Evolutionary conservation across 768 basidiomycete genomes (phyloP), one percentile per base, ranked within the genome.

Genomic region (Leccinum rimulosum): DNA sequence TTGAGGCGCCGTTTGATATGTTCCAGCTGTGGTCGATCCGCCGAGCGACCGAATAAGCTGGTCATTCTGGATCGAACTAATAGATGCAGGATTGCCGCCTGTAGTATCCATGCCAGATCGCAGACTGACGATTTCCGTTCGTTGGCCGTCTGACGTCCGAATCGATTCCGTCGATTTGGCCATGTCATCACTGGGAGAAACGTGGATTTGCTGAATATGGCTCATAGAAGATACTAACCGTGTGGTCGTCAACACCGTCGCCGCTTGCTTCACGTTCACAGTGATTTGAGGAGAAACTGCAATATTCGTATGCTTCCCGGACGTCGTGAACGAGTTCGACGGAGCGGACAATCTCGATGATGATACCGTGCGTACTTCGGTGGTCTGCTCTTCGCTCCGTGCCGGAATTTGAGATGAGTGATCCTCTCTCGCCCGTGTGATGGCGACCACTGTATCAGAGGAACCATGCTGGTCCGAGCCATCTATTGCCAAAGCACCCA

Each of bases 221-320:
- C 19, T 2, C 6, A 50, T 11, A 25, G 33, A 50, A 19, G 9
- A 25, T 1, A 11, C 54, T 59, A 14, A 67, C 63, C 25, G 52
- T 6, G 30, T 31, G 2, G 3, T 27, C 11, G 9, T 50, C n/a
- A 40, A 36, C 1, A 33, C 15, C 19, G 47, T 35, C 9, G 2
- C 25, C 5, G 57, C 19, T 36, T 60, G 45, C 19, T 54, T 19
- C 22, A 14, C 33, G 9, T 36, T 38, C 17, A 58, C 15, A 43
- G 3, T 27, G 9, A 54, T 55, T 30, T 58, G 56, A 43, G 63
- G 63, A 10, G 54, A 49, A 8, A 35, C 36, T 5, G 43, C 38
- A 22, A 22, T 8, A 4, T 6, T 12, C 0, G 38, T n/a, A 22
- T 3, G 11, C 45, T 47, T 52, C 28, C 36, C 45, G 22, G 33